Evolutionary conservation across 768 basidiomycete species (phyloP).

Genomic region (Russula abietina): DNA sequence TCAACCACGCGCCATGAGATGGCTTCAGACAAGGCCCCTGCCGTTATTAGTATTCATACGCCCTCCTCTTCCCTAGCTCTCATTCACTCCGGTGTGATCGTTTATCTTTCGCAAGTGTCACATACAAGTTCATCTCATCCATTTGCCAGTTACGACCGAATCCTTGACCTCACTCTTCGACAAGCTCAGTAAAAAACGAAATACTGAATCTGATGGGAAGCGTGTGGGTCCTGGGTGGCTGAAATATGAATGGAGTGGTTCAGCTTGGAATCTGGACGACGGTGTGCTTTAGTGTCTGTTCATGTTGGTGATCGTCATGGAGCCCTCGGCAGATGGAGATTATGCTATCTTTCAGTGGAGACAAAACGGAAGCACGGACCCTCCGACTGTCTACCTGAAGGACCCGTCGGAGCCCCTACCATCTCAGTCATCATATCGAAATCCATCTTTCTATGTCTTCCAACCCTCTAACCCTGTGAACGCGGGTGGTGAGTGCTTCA

Average conservation of each 20-base stretch:
- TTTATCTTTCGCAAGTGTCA: neutral
- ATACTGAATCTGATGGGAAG: conserved; percentile 50
- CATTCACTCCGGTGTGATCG: conserved; percentile 63
- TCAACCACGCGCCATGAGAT: too few relatives aligned
- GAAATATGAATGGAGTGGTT: conserved; percentile 77
- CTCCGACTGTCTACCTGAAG: conserved; percentile 58
- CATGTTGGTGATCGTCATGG: conserved; percentile 9
- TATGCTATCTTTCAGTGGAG: conserved; percentile 84
- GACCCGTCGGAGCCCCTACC: conserved; percentile 58
- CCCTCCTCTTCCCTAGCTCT: conserved; percentile 69
- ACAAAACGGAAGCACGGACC: conserved; percentile 35
- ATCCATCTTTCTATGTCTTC: conserved; percentile 68
- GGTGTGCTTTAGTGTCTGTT: conserved; percentile 39
- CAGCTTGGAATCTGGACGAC: conserved; percentile 85
- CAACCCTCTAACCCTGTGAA: too few relatives aligned
- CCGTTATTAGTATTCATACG: conserved; percentile 69
- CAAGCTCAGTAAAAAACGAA: conserved; percentile 63
- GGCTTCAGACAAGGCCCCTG: conserved; percentile 35
- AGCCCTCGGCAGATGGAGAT: conserved; percentile 57
- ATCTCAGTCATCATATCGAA: conserved; percentile 55
- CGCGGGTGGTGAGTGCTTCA: too few relatives aligned
- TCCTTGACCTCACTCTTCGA: conserved; percentile 57
- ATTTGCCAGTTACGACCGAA: conserved; percentile 57
- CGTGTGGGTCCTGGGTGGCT: conserved; percentile 74
- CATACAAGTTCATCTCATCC: neutral